Evolutionary conservation across 2,329 filamentous ascomycete genomes (phyloP), one percentile per base, ranked within the genome.

Genomic region (Penicillium sp.): DNA sequence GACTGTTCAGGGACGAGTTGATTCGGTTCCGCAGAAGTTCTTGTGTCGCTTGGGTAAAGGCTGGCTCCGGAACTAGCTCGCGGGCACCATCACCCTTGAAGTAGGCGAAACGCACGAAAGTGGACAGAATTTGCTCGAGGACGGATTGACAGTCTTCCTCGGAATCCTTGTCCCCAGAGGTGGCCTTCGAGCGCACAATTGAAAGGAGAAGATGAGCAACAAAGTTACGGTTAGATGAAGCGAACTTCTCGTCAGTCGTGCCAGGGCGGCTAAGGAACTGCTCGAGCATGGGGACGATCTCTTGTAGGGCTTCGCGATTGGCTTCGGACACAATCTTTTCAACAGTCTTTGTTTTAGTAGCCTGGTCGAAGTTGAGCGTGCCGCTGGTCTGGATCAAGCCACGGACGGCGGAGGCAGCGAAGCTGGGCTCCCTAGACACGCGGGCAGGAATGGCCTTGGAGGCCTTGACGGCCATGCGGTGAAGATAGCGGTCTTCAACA

Each of bases 271-370:
- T 68, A 41, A 83, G 74, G 15, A 80, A 64, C 6, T 70, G 65
- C 42, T 75, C 73, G 31, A 83, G 70, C 10, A 81, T 68, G 7
- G 82, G 78, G 21, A 85, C 77, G 31, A 86, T 82, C 18, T 80
- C 70, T 4, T 77, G 72, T 23, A 84, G 59, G 8, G 74, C 72
- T 24, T 75, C 67, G n/a, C 72, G 63, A 53, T 82, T 81, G 8
- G 84, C 81, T 41, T 81, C 79, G 47, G 84, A 79, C 4, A 95
- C 73, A 2, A 94, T 77, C 57, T 82, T 86, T 62, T 95, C 90
- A 1, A 96, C 76, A 0, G 90, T 93, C 73, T 93, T 95, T 2
- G 87, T 88, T 68, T 88, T 94, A 0, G 92, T 95, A 52, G 88
- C 79, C 58, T 89, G 86, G 66, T 97, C 94, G 65, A 97, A 94